These are phyloP conservation scores for Stephania japonica DNA, from an alignment of 164 flowering plant genomes.

Conservation along the genomic window DNA sequence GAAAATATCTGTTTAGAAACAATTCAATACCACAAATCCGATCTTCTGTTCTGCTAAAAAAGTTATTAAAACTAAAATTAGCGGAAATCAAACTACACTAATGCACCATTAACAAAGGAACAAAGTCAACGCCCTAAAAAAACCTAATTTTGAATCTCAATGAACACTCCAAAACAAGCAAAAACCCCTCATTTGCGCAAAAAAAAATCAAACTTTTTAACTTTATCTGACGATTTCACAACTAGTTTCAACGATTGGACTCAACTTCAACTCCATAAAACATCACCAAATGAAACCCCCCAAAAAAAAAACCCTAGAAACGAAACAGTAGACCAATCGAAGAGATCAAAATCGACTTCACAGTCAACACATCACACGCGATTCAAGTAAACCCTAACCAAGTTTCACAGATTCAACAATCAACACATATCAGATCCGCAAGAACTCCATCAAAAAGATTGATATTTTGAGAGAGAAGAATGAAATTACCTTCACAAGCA, in stretches of 20 bases:
- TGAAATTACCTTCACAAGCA: background rate
- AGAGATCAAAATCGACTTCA: background rate
- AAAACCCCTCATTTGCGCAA: background rate
- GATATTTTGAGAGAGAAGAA: background rate
- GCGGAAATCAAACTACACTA: too few relatives aligned
- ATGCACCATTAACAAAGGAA: too few relatives aligned
- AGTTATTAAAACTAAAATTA: too few relatives aligned
- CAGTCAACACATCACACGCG: background rate
- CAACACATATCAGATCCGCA: background rate
- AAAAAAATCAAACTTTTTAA: background rate
- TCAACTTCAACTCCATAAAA: background rate
- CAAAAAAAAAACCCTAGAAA: background rate
- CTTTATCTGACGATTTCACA: too few relatives aligned
- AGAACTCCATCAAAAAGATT: background rate
- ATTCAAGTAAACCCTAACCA: background rate
- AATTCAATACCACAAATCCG: too few relatives aligned
- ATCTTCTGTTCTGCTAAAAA: too few relatives aligned
- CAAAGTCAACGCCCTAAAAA: too few relatives aligned
- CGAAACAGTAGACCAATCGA: background rate
- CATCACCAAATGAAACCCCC: background rate
- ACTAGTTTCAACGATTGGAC: too few relatives aligned
- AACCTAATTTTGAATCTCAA: background rate
- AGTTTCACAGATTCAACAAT: background rate
- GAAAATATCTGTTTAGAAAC: too few relatives aligned
- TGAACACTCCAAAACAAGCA: background rate